Evolutionary conservation across 2,329 filamentous ascomycete species (phyloP).

Genomic region (Thermothelomyces thermophilus): DNA sequence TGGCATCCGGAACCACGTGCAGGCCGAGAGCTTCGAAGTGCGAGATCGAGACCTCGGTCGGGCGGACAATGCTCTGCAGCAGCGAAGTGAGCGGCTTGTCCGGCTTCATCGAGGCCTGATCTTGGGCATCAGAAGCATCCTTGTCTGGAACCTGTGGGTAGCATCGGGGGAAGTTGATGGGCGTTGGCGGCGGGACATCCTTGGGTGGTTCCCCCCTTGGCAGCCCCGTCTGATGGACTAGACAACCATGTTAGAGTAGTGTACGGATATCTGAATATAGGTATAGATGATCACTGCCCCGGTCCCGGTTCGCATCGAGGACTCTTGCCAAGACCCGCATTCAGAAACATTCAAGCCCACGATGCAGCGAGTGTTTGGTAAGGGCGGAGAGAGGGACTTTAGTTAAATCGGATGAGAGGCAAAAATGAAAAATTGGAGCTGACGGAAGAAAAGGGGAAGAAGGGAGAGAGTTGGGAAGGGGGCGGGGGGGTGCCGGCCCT

Average conservation of each 20-base stretch:
- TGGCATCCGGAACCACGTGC: conserved; percentile 45
- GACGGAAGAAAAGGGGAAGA: too few relatives aligned
- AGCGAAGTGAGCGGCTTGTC: conserved; percentile 41
- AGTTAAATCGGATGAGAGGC: too few relatives aligned
- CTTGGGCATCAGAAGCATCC: conserved; percentile 12
- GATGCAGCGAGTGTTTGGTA: too few relatives aligned
- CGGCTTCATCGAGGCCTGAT: conserved; percentile 12
- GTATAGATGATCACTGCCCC: conserved; percentile 6
- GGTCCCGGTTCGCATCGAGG: conserved; percentile 13
- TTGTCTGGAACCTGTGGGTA: conserved; percentile 27
- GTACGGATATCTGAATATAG: background rate
- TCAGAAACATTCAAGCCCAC: too few relatives aligned
- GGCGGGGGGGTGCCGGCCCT: too few relatives aligned
- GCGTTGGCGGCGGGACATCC: conserved; percentile 51
- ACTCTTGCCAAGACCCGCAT: too few relatives aligned
- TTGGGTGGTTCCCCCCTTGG: conserved; percentile 34
- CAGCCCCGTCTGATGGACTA: conserved; percentile 19
- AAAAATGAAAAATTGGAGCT: too few relatives aligned
- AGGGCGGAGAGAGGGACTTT: too few relatives aligned
- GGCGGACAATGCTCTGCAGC: conserved; percentile 49
- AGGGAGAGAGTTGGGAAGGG: too few relatives aligned
- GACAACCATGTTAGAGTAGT: conserved; percentile 19
- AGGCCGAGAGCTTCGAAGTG: conserved; percentile 54
- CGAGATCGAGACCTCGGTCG: conserved; percentile 40
- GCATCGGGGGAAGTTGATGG: conserved; percentile 44